Conservation (phyloP, 2,329 filamentous ascomycete genomes). For the Colletotrichum sp. region DNA sequence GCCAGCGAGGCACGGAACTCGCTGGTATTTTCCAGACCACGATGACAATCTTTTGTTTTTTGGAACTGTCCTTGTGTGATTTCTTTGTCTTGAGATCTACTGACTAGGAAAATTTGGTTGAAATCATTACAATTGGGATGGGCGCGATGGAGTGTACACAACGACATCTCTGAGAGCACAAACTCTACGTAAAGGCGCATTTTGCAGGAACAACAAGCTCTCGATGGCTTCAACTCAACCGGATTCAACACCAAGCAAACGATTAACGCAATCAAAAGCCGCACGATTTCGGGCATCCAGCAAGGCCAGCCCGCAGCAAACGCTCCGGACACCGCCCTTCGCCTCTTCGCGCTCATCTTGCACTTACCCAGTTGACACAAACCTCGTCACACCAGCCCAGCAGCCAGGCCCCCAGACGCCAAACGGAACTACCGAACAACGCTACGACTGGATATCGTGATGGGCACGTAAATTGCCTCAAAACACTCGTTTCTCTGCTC, state of each 20-base stretch:
- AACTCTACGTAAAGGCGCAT: neutral
- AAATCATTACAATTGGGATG: neutral
- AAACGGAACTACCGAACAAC: neutral
- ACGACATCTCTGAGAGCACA: neutral
- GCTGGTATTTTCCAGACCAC: neutral
- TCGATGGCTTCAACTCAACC: neutral
- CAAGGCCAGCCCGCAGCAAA: neutral
- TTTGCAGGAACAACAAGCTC: neutral
- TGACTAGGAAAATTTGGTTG: neutral
- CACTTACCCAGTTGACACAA: neutral
- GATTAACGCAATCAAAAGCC: neutral
- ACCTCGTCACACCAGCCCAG: neutral
- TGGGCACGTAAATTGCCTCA: neutral
- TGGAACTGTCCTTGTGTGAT: neutral
- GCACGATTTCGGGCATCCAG: neutral
- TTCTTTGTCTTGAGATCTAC: neutral
- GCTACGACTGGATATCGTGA: neutral
- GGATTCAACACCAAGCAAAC: neutral
- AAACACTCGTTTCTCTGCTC: neutral
- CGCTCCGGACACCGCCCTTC: neutral
- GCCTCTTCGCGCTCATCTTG: neutral
- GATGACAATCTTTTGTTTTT: neutral
- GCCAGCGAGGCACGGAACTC: constrained; percentile 4
- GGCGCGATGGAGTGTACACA: neutral
- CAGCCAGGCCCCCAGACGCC: neutral